Evolutionary conservation across 495 filamentous ascomycete genomes (phyloP), one percentile per base, ranked within the genome.

Genomic region (Xylaria sp.): DNA sequence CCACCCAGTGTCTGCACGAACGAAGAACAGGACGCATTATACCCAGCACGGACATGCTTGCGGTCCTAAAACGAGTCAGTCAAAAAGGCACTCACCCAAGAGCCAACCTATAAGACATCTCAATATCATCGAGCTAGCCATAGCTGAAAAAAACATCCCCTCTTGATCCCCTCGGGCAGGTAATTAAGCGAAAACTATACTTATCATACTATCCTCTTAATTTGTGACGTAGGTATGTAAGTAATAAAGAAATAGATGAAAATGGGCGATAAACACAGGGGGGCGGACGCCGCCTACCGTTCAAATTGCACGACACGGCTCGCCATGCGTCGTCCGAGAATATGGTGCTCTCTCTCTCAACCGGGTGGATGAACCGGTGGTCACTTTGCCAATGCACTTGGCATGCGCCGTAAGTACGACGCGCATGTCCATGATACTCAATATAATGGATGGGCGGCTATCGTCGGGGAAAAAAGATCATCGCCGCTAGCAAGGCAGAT

Each of bases 371-470:
- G 1, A 40, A 19, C 64, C 11, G 29, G 46, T 29, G 29, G 46
- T 29, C 21, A 55, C 14, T 40, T 8, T 35, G n/a, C n/a, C 14
- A 35, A 50, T 37, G 14, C 31, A 15, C 64, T 67, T 67, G 48
- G 46, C 64, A 67, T 29, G 63, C 46, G n/a, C 14, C 31, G 1
- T 43, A 53, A 46, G 1, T 43, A 53, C 41, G 33, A 19, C 64
- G 40, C 17, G 46, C 21, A 29, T 29, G 14, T 26, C 21, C n/a
- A 40, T 14, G 33, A 64, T 64, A 15, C 14, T 19, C 33, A 15
- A 29, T 66, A n/a, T n/a, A n/a, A n/a, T 2, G 21, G 12, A 44
- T 68, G 33, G 33, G n/a, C 65, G 66, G 66, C 24, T 68, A 61
- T 17, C 53, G 24, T 48, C 66, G 66, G 53, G 8, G 29, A 21